phyloP scores from a whole-genome alignment of 169 alveolate genomes.

The Eimeria maxima region DNA sequence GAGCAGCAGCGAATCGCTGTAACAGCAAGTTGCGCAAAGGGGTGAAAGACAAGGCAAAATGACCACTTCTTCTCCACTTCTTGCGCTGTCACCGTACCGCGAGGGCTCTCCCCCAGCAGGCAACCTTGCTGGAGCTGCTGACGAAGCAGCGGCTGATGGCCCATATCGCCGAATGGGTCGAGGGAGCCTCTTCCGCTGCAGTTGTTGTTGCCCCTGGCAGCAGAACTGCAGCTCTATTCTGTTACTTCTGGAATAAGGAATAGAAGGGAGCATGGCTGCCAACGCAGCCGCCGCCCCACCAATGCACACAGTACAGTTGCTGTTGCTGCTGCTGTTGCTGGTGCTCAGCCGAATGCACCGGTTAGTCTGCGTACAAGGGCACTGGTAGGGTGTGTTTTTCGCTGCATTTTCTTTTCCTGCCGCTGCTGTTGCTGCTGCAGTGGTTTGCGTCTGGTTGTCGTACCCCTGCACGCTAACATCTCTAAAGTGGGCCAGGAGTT shows the following conservation, averaged over 20 bases:
- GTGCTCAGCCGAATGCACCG: constrained; percentile 32
- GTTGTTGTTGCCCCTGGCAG: constrained; percentile 60
- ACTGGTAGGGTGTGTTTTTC: background rate
- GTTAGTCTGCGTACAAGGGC: background rate
- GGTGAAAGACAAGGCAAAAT: constrained; percentile 58
- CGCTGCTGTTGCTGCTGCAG: constrained; percentile 16
- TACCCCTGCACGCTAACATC: constrained; percentile 11
- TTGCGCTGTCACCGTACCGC: constrained; percentile 4
- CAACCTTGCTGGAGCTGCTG: constrained; percentile 12
- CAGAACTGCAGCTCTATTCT: constrained; percentile 15
- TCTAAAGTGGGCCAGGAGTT: background rate
- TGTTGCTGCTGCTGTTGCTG: constrained; percentile 31
- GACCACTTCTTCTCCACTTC: background rate
- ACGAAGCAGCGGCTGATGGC: constrained; percentile 41
- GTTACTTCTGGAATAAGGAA: background rate
- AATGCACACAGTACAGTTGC: constrained; percentile 43
- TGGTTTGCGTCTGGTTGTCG: background rate
- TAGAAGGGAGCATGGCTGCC: constrained; percentile 25
- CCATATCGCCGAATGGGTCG: constrained; percentile 50
- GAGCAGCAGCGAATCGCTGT: constrained; percentile 3
- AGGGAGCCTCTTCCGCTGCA: constrained; percentile 44
- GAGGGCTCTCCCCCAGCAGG: background rate
- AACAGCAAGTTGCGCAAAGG: constrained; percentile 40
- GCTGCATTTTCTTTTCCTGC: background rate
- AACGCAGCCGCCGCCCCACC: constrained; percentile 71